Percentiles rank a stretch among this genome's conserved stretches.
Evolutionary conservation across 208 protist species (phyloP).

Genomic region (Acanthamoeba lenticulata): DNA sequence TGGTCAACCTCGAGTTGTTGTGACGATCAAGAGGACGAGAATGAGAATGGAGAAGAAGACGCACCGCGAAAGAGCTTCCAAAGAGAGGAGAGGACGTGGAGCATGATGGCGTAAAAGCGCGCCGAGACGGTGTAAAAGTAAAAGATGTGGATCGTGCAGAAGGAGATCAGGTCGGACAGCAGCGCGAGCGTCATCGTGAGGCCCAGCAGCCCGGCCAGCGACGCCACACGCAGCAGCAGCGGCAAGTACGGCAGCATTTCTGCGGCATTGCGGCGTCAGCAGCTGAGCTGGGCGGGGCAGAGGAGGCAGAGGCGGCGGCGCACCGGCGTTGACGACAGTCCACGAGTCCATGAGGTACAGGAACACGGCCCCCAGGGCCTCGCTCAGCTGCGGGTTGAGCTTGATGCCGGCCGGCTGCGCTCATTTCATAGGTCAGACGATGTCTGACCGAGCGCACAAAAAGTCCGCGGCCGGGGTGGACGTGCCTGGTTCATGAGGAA

Average conservation of each 20-base stretch:
- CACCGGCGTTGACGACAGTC: slow-evolving; percentile 1
- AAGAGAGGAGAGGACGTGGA: slow-evolving; percentile 42
- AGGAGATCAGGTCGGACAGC: slow-evolving; percentile 20
- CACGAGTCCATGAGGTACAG: slow-evolving; percentile 49
- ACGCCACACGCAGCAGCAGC: neutral
- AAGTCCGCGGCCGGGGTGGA: neutral
- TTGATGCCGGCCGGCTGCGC: slow-evolving; percentile 12
- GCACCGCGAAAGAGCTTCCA: slow-evolving; percentile 50
- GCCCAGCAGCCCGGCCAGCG: slow-evolving; percentile 20
- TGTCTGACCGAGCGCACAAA: neutral
- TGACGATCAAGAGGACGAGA: neutral
- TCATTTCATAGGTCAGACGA: neutral
- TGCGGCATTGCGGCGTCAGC: neutral
- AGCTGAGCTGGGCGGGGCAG: neutral
- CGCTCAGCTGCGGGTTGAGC: slow-evolving; percentile 14
- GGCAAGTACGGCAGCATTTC: neutral
- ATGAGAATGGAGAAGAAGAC: neutral
- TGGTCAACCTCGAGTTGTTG: neutral
- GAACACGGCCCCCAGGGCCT: slow-evolving; percentile 5
- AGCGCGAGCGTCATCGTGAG: slow-evolving; percentile 29
- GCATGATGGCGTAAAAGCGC: slow-evolving; percentile 29
- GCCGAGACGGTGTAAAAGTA: slow-evolving; percentile 53
- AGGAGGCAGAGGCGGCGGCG: neutral
- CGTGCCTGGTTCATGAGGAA: slow-evolving; percentile 31
- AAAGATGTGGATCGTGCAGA: slow-evolving; percentile 34